Conservation (phyloP, 2,329 filamentous ascomycete species). For the Calonectria pseudoturangicola region DNA sequence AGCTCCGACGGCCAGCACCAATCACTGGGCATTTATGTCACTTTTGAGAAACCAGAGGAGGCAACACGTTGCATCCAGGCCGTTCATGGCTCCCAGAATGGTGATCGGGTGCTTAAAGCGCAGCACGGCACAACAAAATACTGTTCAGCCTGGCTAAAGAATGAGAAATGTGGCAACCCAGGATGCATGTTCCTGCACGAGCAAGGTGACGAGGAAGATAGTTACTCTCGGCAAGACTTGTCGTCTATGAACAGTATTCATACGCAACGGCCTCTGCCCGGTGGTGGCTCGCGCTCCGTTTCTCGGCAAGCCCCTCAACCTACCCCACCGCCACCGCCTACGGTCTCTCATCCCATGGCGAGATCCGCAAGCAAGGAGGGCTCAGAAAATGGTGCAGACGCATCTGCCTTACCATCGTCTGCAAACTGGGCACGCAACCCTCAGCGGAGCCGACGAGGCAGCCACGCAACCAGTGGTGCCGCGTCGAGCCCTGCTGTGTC, state of each 20-base stretch:
- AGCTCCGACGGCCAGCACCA: constrained; percentile 84
- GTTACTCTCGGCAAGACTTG: constrained; percentile 94
- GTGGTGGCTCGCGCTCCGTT: constrained; percentile 71
- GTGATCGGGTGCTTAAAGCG: constrained; percentile 87
- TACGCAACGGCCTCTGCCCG: constrained; percentile 81
- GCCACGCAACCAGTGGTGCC: constrained; percentile 86
- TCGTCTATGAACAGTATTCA: constrained; percentile 95
- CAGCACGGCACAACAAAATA: constrained; percentile 96
- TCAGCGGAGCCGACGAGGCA: constrained; percentile 81
- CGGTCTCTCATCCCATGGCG: constrained; percentile 78
- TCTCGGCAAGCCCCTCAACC: constrained; percentile 68
- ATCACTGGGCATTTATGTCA: constrained; percentile 98
- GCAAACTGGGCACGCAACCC: constrained; percentile 92
- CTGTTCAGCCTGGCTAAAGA: constrained; percentile 96
- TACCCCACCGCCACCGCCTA: constrained; percentile 59
- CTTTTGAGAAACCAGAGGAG: constrained; percentile 93
- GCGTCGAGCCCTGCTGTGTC: constrained; percentile 89
- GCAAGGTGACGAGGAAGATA: constrained; percentile 97
- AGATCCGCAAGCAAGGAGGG: constrained; percentile 87
- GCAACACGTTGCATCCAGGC: constrained; percentile 92
- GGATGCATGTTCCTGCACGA: constrained; percentile 99
- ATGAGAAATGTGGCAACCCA: constrained; percentile 94
- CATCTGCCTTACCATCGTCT: constrained; percentile 92
- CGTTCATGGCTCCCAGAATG: constrained; percentile 94
- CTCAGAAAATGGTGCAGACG: constrained; percentile 82